Evolutionary conservation across 2,329 filamentous ascomycete genomes (phyloP).

Genomic region (Hymenoscyphus fraxineus): DNA sequence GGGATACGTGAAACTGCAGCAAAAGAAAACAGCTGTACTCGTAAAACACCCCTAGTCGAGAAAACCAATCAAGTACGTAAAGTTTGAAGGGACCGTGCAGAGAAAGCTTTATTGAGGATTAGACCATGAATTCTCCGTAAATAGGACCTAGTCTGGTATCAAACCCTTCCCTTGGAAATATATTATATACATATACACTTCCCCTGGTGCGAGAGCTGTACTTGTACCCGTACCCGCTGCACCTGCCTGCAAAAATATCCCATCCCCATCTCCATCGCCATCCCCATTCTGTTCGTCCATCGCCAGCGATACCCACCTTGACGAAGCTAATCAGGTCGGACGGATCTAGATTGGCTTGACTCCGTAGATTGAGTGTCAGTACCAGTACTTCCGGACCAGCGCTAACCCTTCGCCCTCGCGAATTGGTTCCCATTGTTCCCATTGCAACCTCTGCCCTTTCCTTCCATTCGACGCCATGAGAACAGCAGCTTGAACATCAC

Average conservation of each 20-base stretch:
- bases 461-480: conserved; percentile 1
- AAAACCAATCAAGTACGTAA: background rate
- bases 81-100: background rate
- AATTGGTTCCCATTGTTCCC: background rate
- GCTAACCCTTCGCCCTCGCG: background rate
- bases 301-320: no score
- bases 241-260: no score
- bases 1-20: background rate
- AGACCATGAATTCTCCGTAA: no score
- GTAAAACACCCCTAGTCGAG: background rate
- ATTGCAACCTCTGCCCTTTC: background rate
- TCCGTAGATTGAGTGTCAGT: conserved; percentile 2
- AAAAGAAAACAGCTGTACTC: background rate
- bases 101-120: background rate
- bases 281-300: no score
- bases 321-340: background rate
- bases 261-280: no score
- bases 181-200: no score
- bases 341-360: background rate
- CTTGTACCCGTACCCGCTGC: no score
- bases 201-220: no score
- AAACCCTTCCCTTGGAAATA: no score
- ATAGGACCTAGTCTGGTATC: no score
- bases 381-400: conserved; percentile 1
- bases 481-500: background rate